Evolutionary conservation across 225 moss, liverwort and hornwort genomes (phyloP).

Genomic region (Sphagnum tenellum): DNA sequence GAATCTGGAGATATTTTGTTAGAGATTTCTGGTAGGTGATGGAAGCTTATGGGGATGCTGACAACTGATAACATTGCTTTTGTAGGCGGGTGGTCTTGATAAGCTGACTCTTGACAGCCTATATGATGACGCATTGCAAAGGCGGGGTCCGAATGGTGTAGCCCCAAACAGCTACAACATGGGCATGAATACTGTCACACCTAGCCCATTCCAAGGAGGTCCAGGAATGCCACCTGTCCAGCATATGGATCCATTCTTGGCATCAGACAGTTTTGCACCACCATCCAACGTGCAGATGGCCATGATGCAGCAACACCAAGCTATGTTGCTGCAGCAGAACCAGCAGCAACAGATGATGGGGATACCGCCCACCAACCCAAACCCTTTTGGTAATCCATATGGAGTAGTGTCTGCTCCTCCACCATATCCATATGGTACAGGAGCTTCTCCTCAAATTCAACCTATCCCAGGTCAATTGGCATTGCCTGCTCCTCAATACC

Average conservation of each 20-base stretch:
- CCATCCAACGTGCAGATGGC: conserved; percentile 24
- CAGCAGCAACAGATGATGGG: conserved; percentile 18
- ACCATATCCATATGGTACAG: too few relatives aligned
- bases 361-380: conserved; percentile 6
- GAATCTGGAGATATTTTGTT: not conserved
- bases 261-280: conserved; percentile 27
- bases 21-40: not conserved
- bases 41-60: not conserved
- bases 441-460: conserved; percentile 3
- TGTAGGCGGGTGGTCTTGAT: conserved; percentile 21
- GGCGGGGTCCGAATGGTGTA: conserved; percentile 13
- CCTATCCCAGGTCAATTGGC: conserved; percentile 7
- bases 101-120: conserved; percentile 40
- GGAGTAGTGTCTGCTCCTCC: conserved; percentile 6
- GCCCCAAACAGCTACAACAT: conserved; percentile 10
- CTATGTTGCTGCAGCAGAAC: conserved; percentile 22
- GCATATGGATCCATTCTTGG: conserved; percentile 17
- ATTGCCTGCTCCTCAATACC: conserved; percentile 18
- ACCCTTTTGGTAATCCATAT: conserved; percentile 15
- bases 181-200: not conserved
- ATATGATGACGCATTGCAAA: conserved; percentile 44
- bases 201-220: not conserved
- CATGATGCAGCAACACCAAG: conserved; percentile 30
- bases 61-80: not conserved
- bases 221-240: conserved; percentile 10